Base-by-base conservation (phyloP, 2,329 filamentous ascomycete genomes). In the Huntiella omanensis region DNA sequence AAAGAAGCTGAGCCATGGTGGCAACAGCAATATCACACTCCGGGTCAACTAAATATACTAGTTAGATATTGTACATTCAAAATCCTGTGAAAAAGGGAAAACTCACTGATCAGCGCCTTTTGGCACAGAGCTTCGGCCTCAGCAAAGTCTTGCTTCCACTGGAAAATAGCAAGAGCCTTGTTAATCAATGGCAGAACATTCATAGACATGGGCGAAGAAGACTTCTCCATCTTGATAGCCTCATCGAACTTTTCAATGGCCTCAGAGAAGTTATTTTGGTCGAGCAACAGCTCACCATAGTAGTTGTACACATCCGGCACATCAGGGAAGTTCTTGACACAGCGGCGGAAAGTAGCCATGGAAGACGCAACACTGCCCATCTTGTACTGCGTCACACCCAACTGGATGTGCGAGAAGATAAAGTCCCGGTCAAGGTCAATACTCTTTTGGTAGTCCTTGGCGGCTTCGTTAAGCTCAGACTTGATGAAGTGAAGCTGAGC, bases 261-360 rank as follows among this genome's bases (percentile, higher is more conserved):
- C 61, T 98, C 88, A 49, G 83, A 71, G 65, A 80, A 96, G 64
- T 95, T 94, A 64, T 85, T 80, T 69, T 96, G 91, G 68, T 98
- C 91, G 46, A 98, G 77, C 49, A 98, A 73, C 48, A 98, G 73
- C 68, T 98, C 91, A 57, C 91, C 91, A 58, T 94, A 96, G 74
- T 98, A 98, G 73, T 98, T 98, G 73, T 96, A 98, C 36, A 96
- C 91, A 59, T 98, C 91, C 4, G 88, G 87, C 8, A 93, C 84
- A 60, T 88, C 83, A 58, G 86, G 83, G 59, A 98, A 98, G 67
- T 94, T 95, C 79, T 96, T 98, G 63, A 95, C 87, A 64, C 86
- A 94, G 52, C 87, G 75, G 55, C 88, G 77, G 78, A 98, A 96
- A 4, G 91, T 98, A 33, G 91, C 88, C 86, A 96, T 96, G 40